These are phyloP conservation scores for Fusarium poae DNA, from an alignment of 2,329 filamentous ascomycete genomes.

Conservation along the genomic window DNA sequence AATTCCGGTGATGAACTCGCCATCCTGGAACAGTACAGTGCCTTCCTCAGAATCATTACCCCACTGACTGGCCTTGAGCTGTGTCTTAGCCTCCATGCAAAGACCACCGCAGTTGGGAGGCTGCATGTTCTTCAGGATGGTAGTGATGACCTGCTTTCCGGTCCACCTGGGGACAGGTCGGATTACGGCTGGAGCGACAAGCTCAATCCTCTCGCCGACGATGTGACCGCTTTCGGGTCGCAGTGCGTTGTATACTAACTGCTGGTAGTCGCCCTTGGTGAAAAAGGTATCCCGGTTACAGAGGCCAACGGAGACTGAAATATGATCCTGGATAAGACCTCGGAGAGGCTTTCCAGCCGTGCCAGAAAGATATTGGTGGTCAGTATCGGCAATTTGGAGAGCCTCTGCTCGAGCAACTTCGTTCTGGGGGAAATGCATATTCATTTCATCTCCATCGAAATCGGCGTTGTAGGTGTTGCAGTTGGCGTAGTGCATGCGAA, in stretches of 20 bases:
- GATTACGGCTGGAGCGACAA: constrained; percentile 83
- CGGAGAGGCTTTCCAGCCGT: constrained; percentile 93
- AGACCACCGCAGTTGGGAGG: constrained; percentile 81
- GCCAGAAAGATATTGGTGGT: constrained; percentile 95
- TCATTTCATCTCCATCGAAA: constrained; percentile 99
- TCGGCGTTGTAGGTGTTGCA: constrained; percentile 99
- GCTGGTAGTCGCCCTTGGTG: constrained; percentile 87
- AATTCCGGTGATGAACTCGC: constrained; percentile 89
- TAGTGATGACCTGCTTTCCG: constrained; percentile 95
- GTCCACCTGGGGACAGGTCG: constrained; percentile 90
- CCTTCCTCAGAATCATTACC: constrained; percentile 81
- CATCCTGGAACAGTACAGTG: constrained; percentile 83
- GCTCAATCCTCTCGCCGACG: constrained; percentile 82
- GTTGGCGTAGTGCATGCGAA: constrained; percentile 99
- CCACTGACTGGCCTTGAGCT: constrained; percentile 85
- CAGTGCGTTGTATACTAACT: constrained; percentile 91
- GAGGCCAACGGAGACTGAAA: constrained; percentile 92
- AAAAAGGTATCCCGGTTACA: constrained; percentile 95
- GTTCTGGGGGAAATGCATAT: constrained; percentile 99
- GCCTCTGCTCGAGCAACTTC: constrained; percentile 94
- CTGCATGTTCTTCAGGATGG: constrained; percentile 91
- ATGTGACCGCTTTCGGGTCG: constrained; percentile 93
- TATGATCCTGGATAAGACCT: constrained; percentile 98
- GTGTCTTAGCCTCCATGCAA: constrained; percentile 82
- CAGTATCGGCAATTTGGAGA: constrained; percentile 92